Evolutionary conservation across 1,284 basidiomycete species (phyloP).

Genomic region (Clitocybe nebularis): DNA sequence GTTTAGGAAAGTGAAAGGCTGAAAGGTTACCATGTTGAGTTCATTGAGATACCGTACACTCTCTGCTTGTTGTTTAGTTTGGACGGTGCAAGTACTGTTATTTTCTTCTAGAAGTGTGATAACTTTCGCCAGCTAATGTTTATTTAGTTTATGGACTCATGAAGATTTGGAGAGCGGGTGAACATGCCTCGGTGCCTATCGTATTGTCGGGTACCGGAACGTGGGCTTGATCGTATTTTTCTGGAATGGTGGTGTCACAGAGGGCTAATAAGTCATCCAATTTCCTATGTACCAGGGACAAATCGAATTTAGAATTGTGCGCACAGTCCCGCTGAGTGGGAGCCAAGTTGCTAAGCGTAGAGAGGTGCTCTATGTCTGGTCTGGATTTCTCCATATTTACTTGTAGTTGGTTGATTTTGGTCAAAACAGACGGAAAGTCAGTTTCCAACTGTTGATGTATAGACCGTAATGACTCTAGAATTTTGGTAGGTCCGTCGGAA

Average conservation of each 20-base stretch:
- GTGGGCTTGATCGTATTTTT: background rate
- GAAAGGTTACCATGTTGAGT: constrained; percentile 54
- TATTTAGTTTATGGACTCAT: background rate
- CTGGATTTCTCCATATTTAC: background rate
- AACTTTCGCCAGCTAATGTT: constrained; percentile 38
- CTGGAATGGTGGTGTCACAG: constrained; percentile 1
- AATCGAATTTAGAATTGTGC: constrained; percentile 2
- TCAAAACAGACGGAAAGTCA: constrained; percentile 9
- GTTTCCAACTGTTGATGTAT: constrained; percentile 12
- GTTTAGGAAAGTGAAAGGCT: background rate
- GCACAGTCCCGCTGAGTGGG: constrained; percentile 2
- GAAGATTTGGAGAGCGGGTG: background rate
- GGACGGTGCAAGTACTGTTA: constrained; percentile 40
- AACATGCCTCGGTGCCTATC: background rate
- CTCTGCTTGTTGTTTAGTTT: constrained; percentile 61
- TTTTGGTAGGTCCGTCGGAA: constrained; percentile 2
- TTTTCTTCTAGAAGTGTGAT: constrained; percentile 42
- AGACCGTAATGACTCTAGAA: constrained; percentile 10
- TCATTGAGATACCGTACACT: constrained; percentile 73
- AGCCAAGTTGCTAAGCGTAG: constrained; percentile 9
- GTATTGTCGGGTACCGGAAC: background rate
- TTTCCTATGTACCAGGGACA: constrained; percentile 14
- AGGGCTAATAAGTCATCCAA: constrained; percentile 13
- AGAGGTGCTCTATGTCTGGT: background rate
- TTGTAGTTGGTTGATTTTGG: constrained; percentile 2